Evolutionary conservation across 768 basidiomycete genomes (phyloP).

Genomic region (Phlegmacium glaucopus): DNA sequence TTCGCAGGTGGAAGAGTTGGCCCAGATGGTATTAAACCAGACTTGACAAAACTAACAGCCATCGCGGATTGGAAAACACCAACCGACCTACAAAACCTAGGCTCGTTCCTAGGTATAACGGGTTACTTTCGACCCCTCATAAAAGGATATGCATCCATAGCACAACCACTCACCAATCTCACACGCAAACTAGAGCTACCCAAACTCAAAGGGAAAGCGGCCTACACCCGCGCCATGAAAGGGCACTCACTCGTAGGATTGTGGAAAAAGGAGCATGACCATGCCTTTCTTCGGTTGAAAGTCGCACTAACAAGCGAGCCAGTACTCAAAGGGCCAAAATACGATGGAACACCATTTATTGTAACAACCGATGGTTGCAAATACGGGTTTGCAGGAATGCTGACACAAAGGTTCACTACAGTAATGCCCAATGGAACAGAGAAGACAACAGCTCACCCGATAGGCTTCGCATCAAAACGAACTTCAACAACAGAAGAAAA

Average conservation of each 20-base stretch:
- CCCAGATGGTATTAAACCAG: constrained; percentile 27
- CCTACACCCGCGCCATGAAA: too few species aligned
- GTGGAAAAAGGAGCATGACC: too few species aligned
- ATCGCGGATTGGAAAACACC: constrained; percentile 31
- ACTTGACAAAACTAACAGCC: constrained; percentile 30
- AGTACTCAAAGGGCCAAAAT: constrained; percentile 23
- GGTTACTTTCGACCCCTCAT: constrained; percentile 30
- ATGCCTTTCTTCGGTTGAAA: too few species aligned
- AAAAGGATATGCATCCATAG: constrained; percentile 25
- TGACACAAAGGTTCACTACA: constrained; percentile 22
- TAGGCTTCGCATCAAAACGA: constrained; percentile 31
- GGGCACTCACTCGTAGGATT: too few species aligned
- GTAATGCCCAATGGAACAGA: constrained; percentile 15
- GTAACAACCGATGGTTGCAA: constrained; percentile 32
- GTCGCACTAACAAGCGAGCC: constrained; percentile 22
- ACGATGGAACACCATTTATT: constrained; percentile 27
- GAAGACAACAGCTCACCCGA: constrained; percentile 17
- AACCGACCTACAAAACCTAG: constrained; percentile 19
- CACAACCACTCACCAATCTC: constrained; percentile 26
- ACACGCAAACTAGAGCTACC: constrained; percentile 15
- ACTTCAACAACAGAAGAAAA: constrained; percentile 27
- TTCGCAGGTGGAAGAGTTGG: constrained; percentile 31
- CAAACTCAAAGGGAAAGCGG: too few species aligned
- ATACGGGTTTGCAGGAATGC: constrained; percentile 27
- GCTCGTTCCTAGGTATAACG: constrained; percentile 29